Evolutionary conservation across 1,139 yeast genomes (phyloP).

Genomic region (Suhomyces taliae): DNA sequence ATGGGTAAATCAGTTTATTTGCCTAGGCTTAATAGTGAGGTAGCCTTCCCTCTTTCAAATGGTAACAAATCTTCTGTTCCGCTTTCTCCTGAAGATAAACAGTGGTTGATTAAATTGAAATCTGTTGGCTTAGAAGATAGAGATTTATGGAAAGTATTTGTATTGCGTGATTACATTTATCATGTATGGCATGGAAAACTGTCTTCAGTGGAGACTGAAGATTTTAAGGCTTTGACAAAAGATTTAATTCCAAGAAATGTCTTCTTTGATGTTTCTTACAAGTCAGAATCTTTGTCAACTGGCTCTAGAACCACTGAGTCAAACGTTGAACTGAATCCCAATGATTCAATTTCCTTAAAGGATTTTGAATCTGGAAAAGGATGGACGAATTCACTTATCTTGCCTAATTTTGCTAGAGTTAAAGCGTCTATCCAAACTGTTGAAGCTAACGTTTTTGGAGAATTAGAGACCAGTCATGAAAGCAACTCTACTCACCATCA

Average conservation of each 20-base stretch:
- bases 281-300: constrained; percentile 38
- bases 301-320: constrained; percentile 21
- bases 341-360: constrained; percentile 19
- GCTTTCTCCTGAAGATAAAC: constrained; percentile 64
- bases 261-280: constrained; percentile 60
- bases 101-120: constrained; percentile 69
- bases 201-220: constrained; percentile 7
- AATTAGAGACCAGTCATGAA: constrained; percentile 41
- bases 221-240: constrained; percentile 10
- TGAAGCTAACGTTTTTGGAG: constrained; percentile 64
- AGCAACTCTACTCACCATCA: constrained; percentile 24
- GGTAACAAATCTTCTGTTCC: constrained; percentile 21
- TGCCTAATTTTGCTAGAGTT: constrained; percentile 35
- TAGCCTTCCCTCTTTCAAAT: constrained; percentile 15
- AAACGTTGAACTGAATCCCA: constrained; percentile 18
- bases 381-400: constrained; percentile 25
- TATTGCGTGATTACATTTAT: constrained; percentile 64
- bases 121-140: constrained; percentile 68
- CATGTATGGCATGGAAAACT: constrained; percentile 37
- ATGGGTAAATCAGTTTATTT: constrained; percentile 44
- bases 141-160: constrained; percentile 82
- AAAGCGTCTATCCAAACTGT: constrained; percentile 57
- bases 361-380: constrained; percentile 17
- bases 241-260: constrained; percentile 54
- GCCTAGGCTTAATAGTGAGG: constrained; percentile 22